Base-by-base conservation (phyloP, 305 asterid genomes). In the Withania somnifera region DNA sequence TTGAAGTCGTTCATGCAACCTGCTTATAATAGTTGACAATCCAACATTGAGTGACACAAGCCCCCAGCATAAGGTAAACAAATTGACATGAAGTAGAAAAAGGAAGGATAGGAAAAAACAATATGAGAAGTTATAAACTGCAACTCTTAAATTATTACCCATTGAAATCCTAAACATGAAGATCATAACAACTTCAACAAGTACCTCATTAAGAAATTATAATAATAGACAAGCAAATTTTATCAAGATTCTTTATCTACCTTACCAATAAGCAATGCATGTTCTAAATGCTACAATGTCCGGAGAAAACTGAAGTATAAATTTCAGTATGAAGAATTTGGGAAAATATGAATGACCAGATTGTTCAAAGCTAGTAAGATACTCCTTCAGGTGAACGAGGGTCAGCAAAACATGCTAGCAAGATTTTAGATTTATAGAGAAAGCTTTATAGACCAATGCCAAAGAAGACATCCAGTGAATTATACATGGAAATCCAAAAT, bases 1-100 rank as follows among this genome's bases (percentile, higher is more conserved):
- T 85, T 91, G 94, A 83, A 94, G 95, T 86, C 98, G 91, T 71
- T 93, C 98, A 51, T 90, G 98, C 91, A 96, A 87, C 92, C 99
- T 95, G 90, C 80, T 38, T 80, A 82, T 80, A 50, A 51, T 52
- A 85, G 64, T 10, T 78, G 64, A 85, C 84, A 85, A 61, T 83
- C 57, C 56, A 75, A 32, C 63, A 53, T n/a, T 50, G 58, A 50
- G 63, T 3, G 42, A 50, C 80, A 50, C 61, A 75, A 17, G 47
- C 80, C 50, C 28, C 80, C n/a, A 75, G 42, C 45, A 75, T 50
- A 28, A 75, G 56, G 42, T 20, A 51, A 28, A 50, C 22, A 45
- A 28, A 10, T 28, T 28, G 47, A 28, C 80, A 75, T 50, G 11
- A 50, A 50, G 30, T 8, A 1, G 9, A 32, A 50, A 75, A 17